A percentile compares a stretch with the other conserved stretches of the same genome.
Conservation (phyloP, 129 eudicot genomes). For the Saposhnikovia divaricata region DNA sequence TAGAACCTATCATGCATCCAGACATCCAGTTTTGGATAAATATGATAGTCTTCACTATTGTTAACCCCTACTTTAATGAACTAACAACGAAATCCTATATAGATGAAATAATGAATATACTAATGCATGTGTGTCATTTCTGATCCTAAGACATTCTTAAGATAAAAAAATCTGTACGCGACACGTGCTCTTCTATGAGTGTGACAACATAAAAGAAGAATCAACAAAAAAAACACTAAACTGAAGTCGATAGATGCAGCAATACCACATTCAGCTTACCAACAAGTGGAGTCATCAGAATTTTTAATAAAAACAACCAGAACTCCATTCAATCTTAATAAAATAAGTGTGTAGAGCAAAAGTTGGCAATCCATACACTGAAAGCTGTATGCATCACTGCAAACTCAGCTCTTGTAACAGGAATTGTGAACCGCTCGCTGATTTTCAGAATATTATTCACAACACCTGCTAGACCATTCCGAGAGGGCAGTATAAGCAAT, state of each 20-base stretch:
- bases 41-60: background rate
- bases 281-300: background rate
- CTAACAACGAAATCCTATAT: background rate
- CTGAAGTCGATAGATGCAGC: background rate
- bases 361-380: conserved; percentile 49
- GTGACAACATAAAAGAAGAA: background rate
- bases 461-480: conserved; percentile 47
- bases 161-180: no score
- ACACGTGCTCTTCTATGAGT: background rate
- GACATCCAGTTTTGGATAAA: background rate
- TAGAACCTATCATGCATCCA: background rate
- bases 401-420: conserved; percentile 86
- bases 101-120: background rate
- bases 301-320: background rate
- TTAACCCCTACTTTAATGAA: background rate
- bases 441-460: conserved; percentile 53
- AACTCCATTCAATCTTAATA: background rate
- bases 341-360: conserved; percentile 6
- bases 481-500: background rate
- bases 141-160: background rate
- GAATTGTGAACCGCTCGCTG: conserved; percentile 62
- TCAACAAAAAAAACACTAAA: background rate
- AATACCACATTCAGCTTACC: background rate
- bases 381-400: conserved; percentile 83
- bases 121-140: background rate